These are phyloP conservation scores for Scenedesmus sp. DNA, from an alignment of 163 green algal species.

Conservation along the genomic window DNA sequence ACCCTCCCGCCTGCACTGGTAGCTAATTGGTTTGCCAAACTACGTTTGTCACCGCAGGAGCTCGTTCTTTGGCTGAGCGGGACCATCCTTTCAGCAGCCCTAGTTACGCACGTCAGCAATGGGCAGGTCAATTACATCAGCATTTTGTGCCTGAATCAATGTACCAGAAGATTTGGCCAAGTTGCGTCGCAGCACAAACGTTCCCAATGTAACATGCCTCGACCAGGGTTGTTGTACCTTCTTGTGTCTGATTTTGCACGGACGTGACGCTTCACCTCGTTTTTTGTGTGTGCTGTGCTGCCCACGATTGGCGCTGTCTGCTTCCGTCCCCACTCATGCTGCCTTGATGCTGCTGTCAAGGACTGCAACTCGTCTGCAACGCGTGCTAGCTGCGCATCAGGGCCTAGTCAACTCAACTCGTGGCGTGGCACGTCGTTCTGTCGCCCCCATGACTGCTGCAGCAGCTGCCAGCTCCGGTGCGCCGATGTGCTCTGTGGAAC, in stretches of 20 bases:
- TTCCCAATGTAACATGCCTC: not conserved
- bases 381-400: not conserved
- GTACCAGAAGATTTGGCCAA: not conserved
- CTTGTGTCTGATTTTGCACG: not conserved
- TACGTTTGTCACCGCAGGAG: not conserved
- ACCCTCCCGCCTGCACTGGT: no score
- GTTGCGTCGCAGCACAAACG: not conserved
- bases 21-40: not conserved
- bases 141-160: not conserved
- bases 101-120: not conserved
- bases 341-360: constrained; percentile 15
- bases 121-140: not conserved
- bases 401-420: not conserved
- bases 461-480: not conserved
- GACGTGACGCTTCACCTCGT: no score
- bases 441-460: not conserved
- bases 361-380: not conserved
- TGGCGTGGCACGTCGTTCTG: not conserved
- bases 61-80: not conserved
- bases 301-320: not conserved
- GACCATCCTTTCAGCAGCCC: not conserved
- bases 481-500: not conserved
- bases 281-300: no score
- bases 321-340: not conserved
- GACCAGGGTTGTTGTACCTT: not conserved